Base-by-base conservation (phyloP, 306 rosid genomes). In the Lotus japonicus region DNA sequence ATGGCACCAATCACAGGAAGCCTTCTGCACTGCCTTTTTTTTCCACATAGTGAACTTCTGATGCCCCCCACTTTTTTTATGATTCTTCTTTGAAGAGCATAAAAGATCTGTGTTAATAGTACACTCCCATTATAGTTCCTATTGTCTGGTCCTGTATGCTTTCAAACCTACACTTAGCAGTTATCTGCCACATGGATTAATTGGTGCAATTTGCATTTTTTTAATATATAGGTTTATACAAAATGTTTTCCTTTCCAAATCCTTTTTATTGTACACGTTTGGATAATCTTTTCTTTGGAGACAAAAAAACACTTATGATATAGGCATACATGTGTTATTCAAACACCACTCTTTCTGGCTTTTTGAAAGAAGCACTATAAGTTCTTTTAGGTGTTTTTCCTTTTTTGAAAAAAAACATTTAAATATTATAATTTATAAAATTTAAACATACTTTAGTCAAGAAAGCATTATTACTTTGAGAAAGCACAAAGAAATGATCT, bases 221-320 rank as follows among this genome's bases (percentile, higher is more conserved):
- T 31, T 13, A 44, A 28, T 67, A 31, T 67, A 50, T 64, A 49
- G 33, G 42, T 42, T 72, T 11, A 49, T 58, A 11, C 56, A 49
- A 15, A 14, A 14, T 17, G 55, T 55, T 75, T 33, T 46, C 65
- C 51, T 44, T 44, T 72, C 17, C 15, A 38, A 67, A 72, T 23
- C 28, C 38, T 58, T 63, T 9, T 21, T 77, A 33, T 46, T 45
- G 2, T 53, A 23, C 13, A 18, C 13, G 13, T 45, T 44, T 45
- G 21, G 55, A 45, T 45, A 64, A 45, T 42, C 57, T 45, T 64
- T 63, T n/a, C n/a, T n/a, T n/a, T n/a, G n/a, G n/a, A n/a, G n/a
- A 23, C n/a, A 63, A 8, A 39, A 38, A 17, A 64, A 9, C 23
- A 45, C 56, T 64, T 23, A 9, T 14, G 54, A 43, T 63, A 3